phyloP scores from a whole-genome alignment of 495 filamentous ascomycete genomes.

The Aspergillus indologenus region DNA sequence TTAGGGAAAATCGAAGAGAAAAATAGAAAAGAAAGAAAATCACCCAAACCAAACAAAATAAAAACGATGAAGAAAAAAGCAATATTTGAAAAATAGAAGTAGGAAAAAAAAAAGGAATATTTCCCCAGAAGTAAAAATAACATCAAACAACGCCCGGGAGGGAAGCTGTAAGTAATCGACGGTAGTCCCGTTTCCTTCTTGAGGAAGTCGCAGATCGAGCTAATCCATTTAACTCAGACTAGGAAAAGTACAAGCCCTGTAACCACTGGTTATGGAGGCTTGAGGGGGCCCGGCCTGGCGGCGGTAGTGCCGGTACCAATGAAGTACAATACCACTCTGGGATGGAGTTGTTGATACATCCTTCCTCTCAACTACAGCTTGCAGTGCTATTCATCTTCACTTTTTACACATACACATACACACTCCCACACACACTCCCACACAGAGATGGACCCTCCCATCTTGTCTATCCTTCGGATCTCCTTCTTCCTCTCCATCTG shows the following conservation, averaged over 20 bases:
- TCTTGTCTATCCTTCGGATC: not conserved
- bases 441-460: not conserved
- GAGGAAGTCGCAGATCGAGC: slow-evolving; percentile 28
- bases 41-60: too few relatives aligned
- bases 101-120: slow-evolving; percentile 11
- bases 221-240: slow-evolving; percentile 13
- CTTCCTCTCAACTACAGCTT: slow-evolving; percentile 17
- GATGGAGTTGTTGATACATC: slow-evolving; percentile 29
- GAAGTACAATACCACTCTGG: slow-evolving; percentile 3
- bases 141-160: slow-evolving; percentile 8
- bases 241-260: not conserved
- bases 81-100: slow-evolving; percentile 1
- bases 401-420: not conserved
- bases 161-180: slow-evolving; percentile 25
- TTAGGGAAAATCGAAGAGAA: not conserved
- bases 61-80: slow-evolving; percentile 8
- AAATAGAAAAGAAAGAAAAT: slow-evolving; percentile 9
- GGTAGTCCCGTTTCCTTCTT: slow-evolving; percentile 20
- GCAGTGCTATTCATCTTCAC: slow-evolving; percentile 15
- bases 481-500: not conserved
- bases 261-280: not conserved
- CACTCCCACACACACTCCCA: not conserved
- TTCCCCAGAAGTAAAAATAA: slow-evolving; percentile 9
- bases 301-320: not conserved
- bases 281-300: too few relatives aligned